phyloP scores from a whole-genome alignment of 495 filamentous ascomycete genomes.

The Beverwykella pulmonaria region DNA sequence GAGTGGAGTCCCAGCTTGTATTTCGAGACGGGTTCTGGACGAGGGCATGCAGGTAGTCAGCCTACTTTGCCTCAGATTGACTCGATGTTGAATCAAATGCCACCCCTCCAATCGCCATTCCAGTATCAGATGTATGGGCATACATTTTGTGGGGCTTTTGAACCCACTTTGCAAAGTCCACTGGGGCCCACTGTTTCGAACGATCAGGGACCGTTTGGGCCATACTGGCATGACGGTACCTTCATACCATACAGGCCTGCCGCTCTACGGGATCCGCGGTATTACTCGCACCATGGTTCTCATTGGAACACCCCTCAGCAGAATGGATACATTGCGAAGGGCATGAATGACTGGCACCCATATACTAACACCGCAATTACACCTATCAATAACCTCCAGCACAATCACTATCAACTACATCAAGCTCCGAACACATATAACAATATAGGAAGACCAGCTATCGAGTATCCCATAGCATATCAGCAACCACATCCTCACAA shows the following conservation, averaged over 20 bases:
- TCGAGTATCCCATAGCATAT: slow-evolving; percentile 28
- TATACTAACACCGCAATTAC: slow-evolving; percentile 20
- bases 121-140: slow-evolving; percentile 40
- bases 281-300: slow-evolving; percentile 37
- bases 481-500: slow-evolving; percentile 14
- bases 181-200: slow-evolving; percentile 74
- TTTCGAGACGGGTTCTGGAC: slow-evolving; percentile 30
- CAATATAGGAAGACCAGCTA: slow-evolving; percentile 22
- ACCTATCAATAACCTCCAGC: slow-evolving; percentile 26
- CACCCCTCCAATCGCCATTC: slow-evolving; percentile 35
- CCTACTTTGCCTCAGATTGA: slow-evolving; percentile 42
- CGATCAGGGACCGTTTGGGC: slow-evolving; percentile 69
- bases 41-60: slow-evolving; percentile 26
- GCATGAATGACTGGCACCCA: slow-evolving; percentile 18
- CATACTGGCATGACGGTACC: slow-evolving; percentile 77
- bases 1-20: slow-evolving; percentile 37
- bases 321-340: slow-evolving; percentile 9
- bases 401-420: slow-evolving; percentile 16
- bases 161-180: slow-evolving; percentile 68
- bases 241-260: slow-evolving; percentile 75
- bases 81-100: slow-evolving; percentile 48
- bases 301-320: slow-evolving; percentile 28
- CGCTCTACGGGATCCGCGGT: slow-evolving; percentile 64
- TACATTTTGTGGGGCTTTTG: slow-evolving; percentile 67
- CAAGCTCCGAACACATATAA: slow-evolving; percentile 22